Conservation (phyloP, 2,329 filamentous ascomycete species). For the Diaporthe caulivora region DNA sequence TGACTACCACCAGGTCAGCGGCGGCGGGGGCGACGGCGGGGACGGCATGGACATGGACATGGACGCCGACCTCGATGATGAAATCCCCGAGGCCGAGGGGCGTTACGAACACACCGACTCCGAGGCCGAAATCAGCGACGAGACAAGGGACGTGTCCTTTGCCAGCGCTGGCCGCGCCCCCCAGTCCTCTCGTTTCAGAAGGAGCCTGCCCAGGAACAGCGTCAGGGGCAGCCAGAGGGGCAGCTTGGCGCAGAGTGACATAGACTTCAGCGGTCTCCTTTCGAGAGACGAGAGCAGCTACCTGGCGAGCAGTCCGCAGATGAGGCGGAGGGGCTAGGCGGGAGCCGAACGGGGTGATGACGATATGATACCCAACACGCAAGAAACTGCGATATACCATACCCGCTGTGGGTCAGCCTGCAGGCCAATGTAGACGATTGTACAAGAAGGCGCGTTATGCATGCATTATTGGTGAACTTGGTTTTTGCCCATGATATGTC, state of each 20-base stretch:
- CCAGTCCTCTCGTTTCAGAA: conserved; percentile 33
- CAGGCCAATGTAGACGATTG: conserved; percentile 5
- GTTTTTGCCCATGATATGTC: background rate
- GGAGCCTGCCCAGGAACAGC: conserved; percentile 40
- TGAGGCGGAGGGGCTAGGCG: conserved; percentile 49
- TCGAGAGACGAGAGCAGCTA: conserved; percentile 70
- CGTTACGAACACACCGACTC: conserved; percentile 85
- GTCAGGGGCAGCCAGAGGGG: conserved; percentile 31
- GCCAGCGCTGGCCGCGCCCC: conserved; percentile 35
- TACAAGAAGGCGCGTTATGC: conserved; percentile 31
- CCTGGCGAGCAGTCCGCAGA: conserved; percentile 66
- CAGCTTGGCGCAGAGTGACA: conserved; percentile 55
- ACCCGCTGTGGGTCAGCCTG: background rate
- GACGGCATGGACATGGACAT: conserved; percentile 63
- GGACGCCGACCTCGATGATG: conserved; percentile 78
- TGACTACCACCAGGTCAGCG: conserved; percentile 44
- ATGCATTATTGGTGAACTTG: conserved; percentile 35
- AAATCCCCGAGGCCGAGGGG: conserved; percentile 74
- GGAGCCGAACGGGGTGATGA: background rate
- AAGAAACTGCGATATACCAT: background rate
- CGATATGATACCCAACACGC: conserved; percentile 34
- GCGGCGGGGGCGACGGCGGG: conserved; percentile 41
- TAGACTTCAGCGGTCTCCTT: conserved; percentile 69
- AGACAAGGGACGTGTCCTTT: conserved; percentile 51
- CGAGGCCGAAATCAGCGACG: conserved; percentile 70